These are phyloP conservation scores for Jatropha curcas DNA, from an alignment of 345 rosid genomes.

Conservation along the genomic window DNA sequence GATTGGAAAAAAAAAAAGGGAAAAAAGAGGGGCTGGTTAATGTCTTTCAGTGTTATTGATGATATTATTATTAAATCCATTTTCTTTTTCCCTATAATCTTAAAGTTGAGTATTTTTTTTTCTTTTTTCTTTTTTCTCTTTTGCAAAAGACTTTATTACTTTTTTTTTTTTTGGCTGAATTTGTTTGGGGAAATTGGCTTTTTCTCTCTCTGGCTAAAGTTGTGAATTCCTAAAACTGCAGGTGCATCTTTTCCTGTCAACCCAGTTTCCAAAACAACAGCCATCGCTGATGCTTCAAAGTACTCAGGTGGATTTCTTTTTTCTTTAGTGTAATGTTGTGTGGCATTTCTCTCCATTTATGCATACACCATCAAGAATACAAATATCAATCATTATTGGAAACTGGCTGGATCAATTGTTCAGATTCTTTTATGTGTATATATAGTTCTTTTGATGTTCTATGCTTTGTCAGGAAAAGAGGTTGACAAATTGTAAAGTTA, in stretches of 20 bases:
- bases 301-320: slow-evolving; percentile 55
- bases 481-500: neutral
- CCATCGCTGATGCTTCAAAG: slow-evolving; percentile 81
- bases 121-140: neutral
- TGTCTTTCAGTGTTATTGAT: neutral
- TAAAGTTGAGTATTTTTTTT: neutral
- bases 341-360: neutral
- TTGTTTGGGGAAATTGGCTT: neutral
- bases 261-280: slow-evolving; percentile 87
- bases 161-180: neutral
- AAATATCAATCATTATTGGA: no score
- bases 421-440: neutral
- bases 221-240: slow-evolving; percentile 27
- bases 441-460: neutral
- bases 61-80: no score
- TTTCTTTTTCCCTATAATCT: neutral
- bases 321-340: neutral
- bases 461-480: neutral
- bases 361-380: no score
- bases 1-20: no score
- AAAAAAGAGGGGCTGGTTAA: neutral
- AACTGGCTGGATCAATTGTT: neutral
- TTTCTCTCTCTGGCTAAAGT: neutral
- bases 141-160: neutral
- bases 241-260: slow-evolving; percentile 69